phyloP scores from a whole-genome alignment of 2,329 filamentous ascomycete species.

The Sclerotinia spermophila region DNA sequence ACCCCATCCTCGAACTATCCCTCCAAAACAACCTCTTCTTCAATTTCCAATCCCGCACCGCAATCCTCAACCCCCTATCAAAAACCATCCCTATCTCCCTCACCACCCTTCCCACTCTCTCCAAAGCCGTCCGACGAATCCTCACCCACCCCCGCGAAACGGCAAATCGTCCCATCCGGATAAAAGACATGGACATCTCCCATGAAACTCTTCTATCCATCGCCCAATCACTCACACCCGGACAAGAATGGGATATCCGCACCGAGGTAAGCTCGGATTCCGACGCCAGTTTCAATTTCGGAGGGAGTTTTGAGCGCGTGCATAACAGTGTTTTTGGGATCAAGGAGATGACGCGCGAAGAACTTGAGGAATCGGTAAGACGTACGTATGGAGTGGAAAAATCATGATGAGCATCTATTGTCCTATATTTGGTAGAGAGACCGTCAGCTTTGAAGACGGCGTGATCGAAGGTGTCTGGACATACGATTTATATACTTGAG shows the following conservation, averaged over 20 bases:
- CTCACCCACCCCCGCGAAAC: conserved; percentile 50
- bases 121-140: conserved; percentile 46
- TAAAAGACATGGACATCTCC: conserved; percentile 44
- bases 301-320: conserved; percentile 38
- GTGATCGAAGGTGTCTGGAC: background rate
- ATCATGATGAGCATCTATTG: background rate
- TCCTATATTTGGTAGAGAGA: background rate
- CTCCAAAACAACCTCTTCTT: conserved; percentile 46
- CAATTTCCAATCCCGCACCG: conserved; percentile 38
- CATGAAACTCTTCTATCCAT: conserved; percentile 25
- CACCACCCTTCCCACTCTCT: background rate
- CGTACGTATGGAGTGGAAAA: background rate
- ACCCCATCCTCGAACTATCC: conserved; percentile 27
- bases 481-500: background rate
- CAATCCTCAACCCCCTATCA: background rate
- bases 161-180: conserved; percentile 47
- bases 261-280: conserved; percentile 16
- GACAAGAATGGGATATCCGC: conserved; percentile 26
- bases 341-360: conserved; percentile 59
- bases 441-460: no score
- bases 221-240: conserved; percentile 25
- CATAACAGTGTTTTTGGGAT: conserved; percentile 60
- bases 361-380: conserved; percentile 35
- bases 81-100: background rate
- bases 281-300: conserved; percentile 30